A percentile compares a stretch with the other conserved stretches of the same genome.
Conservation (phyloP, 129 eudicot species). For the Escallonia rubra region DNA sequence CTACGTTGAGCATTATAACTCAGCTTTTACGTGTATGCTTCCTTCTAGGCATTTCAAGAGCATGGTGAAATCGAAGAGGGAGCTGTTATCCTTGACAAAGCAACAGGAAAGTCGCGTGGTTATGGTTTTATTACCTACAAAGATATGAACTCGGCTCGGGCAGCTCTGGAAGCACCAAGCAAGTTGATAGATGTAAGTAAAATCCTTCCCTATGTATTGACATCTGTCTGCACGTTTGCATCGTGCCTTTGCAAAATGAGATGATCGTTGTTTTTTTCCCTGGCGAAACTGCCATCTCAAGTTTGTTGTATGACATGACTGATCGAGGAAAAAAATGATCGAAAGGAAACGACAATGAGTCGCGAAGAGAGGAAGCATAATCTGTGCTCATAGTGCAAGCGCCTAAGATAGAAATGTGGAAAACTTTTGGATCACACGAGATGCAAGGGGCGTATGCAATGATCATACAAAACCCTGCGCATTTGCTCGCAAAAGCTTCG, state of each 20-base stretch:
- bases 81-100: conserved; percentile 61
- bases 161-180: conserved; percentile 61
- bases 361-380: not conserved
- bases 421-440: not conserved
- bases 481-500: too few species aligned
- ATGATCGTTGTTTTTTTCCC: not conserved
- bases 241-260: not conserved
- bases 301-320: not conserved
- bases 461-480: too few species aligned
- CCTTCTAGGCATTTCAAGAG: conserved; percentile 46
- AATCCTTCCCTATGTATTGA: not conserved
- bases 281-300: not conserved
- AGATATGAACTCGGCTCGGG: conserved; percentile 53
- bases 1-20: too few species aligned
- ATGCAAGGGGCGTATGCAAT: too few species aligned
- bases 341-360: not conserved
- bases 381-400: not conserved
- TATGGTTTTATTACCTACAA: conserved; percentile 72
- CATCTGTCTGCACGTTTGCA: not conserved
- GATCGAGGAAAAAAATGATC: too few species aligned
- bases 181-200: conserved; percentile 66
- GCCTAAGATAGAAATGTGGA: not conserved
- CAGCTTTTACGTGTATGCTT: not conserved
- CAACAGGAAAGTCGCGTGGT: conserved; percentile 71
- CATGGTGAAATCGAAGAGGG: conserved; percentile 85